Conservation (phyloP, 805 yeast genomes). For the Pichia insulana region DNA sequence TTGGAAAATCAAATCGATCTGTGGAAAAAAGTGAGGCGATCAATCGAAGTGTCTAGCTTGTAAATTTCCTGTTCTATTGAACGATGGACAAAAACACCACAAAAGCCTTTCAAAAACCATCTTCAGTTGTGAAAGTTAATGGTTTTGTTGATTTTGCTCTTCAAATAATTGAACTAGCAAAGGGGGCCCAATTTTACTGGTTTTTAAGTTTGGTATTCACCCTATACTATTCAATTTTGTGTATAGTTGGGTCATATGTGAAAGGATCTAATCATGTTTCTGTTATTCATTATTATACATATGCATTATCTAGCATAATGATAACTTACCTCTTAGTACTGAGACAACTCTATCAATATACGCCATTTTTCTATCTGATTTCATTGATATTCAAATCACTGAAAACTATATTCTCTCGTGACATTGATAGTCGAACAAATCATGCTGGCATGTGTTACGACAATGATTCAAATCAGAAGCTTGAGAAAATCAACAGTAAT, state of each 20-base stretch:
- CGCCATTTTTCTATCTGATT: conserved; percentile 22
- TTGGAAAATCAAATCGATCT: no score
- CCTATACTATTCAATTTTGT: conserved; percentile 32
- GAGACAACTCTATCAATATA: conserved; percentile 46
- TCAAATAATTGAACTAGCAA: conserved; percentile 13
- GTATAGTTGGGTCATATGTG: conserved; percentile 36
- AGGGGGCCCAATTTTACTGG: conserved; percentile 64
- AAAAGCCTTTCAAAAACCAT: no score
- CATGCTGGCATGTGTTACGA: no score
- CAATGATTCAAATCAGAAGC: no score
- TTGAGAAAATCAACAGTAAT: background rate
- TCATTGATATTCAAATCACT: conserved; percentile 16
- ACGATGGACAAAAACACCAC: no score
- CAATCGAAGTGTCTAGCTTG: no score
- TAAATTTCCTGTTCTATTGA: no score
- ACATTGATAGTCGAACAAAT: background rate
- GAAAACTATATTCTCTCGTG: conserved; percentile 1
- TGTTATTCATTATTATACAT: conserved; percentile 31
- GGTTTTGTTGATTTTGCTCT: background rate
- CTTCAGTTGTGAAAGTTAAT: no score
- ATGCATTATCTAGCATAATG: conserved; percentile 42
- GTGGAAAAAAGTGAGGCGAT: no score
- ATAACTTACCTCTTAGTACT: conserved; percentile 57
- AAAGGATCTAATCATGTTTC: conserved; percentile 22
- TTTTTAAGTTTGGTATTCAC: conserved; percentile 52